Evolutionary conservation across 2,329 filamentous ascomycete species (phyloP).

Genomic region (Colletotrichum melonis): DNA sequence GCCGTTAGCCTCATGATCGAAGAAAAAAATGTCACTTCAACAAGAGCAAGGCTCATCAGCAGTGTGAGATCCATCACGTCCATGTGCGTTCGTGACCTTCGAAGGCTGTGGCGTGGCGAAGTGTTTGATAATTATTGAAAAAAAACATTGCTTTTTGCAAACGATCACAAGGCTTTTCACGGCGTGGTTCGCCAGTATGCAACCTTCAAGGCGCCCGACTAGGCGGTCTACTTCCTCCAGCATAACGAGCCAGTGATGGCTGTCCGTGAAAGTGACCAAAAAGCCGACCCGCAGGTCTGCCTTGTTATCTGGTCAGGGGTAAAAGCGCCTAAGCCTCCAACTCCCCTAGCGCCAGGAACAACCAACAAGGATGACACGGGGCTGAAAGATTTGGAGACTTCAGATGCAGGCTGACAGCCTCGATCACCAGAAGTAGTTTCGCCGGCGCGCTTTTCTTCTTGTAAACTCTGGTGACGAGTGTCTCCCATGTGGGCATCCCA

Average conservation of each 20-base stretch:
- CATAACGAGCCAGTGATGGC: background rate
- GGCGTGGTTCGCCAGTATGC: background rate
- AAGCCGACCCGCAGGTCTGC: background rate
- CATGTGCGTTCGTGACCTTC: background rate
- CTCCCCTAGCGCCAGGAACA: background rate
- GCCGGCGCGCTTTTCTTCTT: background rate
- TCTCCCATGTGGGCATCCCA: background rate
- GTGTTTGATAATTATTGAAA: too few relatives aligned
- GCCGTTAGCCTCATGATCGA: too few relatives aligned
- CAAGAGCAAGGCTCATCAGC: too few relatives aligned
- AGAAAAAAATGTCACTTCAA: background rate
- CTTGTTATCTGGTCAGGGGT: background rate
- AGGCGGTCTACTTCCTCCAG: too few relatives aligned
- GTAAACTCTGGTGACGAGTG: background rate
- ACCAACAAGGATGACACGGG: background rate
- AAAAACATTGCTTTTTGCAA: background rate
- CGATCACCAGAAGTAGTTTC: background rate
- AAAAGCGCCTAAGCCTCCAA: background rate
- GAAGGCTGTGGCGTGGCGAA: background rate
- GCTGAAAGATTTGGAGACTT: background rate
- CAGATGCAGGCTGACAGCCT: too few relatives aligned
- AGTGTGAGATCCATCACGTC: background rate
- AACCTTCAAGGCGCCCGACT: background rate
- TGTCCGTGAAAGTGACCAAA: background rate
- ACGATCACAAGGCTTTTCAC: background rate